A percentile compares a stretch with the other conserved stretches of the same genome.
Evolutionary conservation across 1,284 basidiomycete genomes (phyloP).

Genomic region (Baeospora myosura): DNA sequence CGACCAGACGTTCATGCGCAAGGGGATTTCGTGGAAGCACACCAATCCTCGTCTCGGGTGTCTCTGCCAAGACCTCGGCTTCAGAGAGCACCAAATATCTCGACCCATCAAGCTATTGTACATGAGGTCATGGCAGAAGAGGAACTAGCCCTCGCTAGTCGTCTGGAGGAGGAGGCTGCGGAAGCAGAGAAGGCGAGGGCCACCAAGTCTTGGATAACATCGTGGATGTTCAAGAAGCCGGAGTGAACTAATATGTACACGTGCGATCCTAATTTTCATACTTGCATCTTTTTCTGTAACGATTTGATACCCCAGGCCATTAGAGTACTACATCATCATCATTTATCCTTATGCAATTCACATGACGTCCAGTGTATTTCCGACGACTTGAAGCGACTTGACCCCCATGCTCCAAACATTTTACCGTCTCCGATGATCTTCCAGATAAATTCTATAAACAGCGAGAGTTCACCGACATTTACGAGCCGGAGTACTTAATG

Average conservation of each 20-base stretch:
- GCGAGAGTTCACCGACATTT: slow-evolving; percentile 29
- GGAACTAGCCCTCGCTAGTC: slow-evolving; percentile 43
- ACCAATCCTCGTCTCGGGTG: slow-evolving; percentile 28
- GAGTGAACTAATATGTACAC: background rate
- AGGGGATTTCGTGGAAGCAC: slow-evolving; percentile 30
- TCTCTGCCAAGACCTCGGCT: slow-evolving; percentile 22
- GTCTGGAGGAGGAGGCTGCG: slow-evolving; percentile 46
- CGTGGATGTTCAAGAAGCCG: slow-evolving; percentile 61
- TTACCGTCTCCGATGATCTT: too few species aligned
- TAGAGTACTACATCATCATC: background rate
- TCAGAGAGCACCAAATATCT: slow-evolving; percentile 31
- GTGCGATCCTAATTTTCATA: background rate
- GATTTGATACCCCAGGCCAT: background rate
- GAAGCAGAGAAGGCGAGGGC: slow-evolving; percentile 39
- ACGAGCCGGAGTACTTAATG: slow-evolving; percentile 12
- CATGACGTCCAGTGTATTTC: too few species aligned
- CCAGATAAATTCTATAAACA: too few species aligned
- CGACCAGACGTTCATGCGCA: slow-evolving; percentile 37
- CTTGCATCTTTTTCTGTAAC: background rate
- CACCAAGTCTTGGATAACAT: slow-evolving; percentile 49
- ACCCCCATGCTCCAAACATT: too few species aligned
- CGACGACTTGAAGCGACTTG: too few species aligned
- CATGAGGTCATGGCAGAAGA: slow-evolving; percentile 64
- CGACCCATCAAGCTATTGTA: slow-evolving; percentile 53
- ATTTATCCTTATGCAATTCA: background rate